Evolutionary conservation across 345 rosid genomes (phyloP), one percentile per base, ranked within the genome.

Genomic region (Psidium friedrichsthalianum): DNA sequence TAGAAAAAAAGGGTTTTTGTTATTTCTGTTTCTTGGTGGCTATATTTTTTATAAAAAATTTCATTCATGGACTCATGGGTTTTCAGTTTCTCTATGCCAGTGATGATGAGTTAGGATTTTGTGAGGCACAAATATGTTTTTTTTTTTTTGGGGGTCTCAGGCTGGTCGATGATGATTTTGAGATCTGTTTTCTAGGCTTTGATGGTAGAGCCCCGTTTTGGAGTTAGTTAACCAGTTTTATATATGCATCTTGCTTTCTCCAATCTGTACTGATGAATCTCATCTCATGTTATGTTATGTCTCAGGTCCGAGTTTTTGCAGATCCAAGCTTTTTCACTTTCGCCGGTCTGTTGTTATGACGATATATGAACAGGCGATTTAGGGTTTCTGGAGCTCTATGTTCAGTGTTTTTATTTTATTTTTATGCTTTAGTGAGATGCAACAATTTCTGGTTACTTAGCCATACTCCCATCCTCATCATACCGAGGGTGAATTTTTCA

Each of bases 181-280:
- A 87, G 88, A 87, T 86, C 90, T 69, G 81, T 69, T 51, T 47
- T 44, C 80, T 54, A 32, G 42, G 87, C 86, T 87, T 91, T 83
- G 92, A 86, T 85, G 89, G 86, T 87, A 87, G 89, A 89, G 87
- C 88, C 88, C 57, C 58, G 40, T 27, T 84, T 74, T 86, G 85
- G 84, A 86, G 85, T 87, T 56, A 59, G 84, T 57, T 52, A 85
- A 57, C 49, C 44, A n/a, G 69, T 82, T 36, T 59, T 84, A 84
- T 83, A n/a, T 82, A 16, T 53, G 56, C 25, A 49, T 44, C 54
- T 27, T 69, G 24, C 47, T 36, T n/a, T 69, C 80, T 36, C 47
- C 6, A 10, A 36, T n/a, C 80, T 36, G 80, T 36, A 36, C 25
- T 36, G 47, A 36, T 69, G 25, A 36, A 69, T 69, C 80, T 36